These are phyloP conservation scores for Pseudopediastrum boryanum DNA, from an alignment of 139 green algal genomes.

Conservation along the genomic window DNA sequence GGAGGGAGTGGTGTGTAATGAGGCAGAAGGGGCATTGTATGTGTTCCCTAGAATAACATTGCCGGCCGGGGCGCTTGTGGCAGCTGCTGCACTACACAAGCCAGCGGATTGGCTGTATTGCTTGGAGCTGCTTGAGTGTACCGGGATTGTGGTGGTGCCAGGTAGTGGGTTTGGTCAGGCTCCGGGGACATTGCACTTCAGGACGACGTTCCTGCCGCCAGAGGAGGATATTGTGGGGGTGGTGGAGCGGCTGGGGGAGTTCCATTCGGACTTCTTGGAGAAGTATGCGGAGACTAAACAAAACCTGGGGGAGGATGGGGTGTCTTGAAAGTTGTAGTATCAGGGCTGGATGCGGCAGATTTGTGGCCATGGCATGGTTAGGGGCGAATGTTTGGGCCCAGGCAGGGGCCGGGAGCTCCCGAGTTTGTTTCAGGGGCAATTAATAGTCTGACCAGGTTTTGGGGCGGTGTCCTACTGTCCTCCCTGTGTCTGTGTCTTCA, in stretches of 20 bases:
- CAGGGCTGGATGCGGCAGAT: no score
- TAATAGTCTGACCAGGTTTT: no score
- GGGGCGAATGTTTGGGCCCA: no score
- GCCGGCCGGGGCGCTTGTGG: slow-evolving; percentile 56
- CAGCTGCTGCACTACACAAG: slow-evolving; percentile 65
- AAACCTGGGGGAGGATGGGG: no score
- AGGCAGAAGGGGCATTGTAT: slow-evolving; percentile 78
- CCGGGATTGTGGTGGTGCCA: slow-evolving; percentile 93
- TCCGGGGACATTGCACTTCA: slow-evolving; percentile 75
- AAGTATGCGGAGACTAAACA: no score
- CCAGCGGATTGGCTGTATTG: slow-evolving; percentile 95
- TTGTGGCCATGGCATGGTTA: no score
- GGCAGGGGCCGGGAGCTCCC: no score
- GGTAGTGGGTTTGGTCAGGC: slow-evolving; percentile 89
- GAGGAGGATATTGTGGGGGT: slow-evolving; percentile 82
- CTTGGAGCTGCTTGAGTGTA: slow-evolving; percentile 82
- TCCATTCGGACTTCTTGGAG: slow-evolving; percentile 81
- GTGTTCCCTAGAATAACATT: slow-evolving; percentile 74
- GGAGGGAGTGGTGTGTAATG: slow-evolving; percentile 89
- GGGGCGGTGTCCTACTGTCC: no score
- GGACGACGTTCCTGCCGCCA: slow-evolving; percentile 83
- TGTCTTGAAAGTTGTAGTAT: no score
- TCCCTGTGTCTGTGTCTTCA: no score
- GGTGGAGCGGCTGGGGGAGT: slow-evolving; percentile 64
- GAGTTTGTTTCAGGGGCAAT: no score